Evolutionary conservation across 225 moss, liverwort and hornwort species (phyloP).

Genomic region (Pseudoscleropodium purum): DNA sequence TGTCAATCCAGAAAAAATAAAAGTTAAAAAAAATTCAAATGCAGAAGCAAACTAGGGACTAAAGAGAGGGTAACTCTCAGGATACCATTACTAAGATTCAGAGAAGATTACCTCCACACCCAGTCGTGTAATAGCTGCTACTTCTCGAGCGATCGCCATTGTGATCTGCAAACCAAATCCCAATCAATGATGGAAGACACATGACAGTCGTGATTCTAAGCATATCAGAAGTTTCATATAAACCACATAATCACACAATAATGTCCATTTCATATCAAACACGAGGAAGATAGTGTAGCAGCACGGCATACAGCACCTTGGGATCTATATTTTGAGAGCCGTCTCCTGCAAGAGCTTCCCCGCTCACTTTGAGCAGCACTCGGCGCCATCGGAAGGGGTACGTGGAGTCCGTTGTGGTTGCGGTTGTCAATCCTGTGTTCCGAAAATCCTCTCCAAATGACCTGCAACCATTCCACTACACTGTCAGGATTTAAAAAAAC

Average conservation of each 20-base stretch:
- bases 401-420: slow-evolving; percentile 2
- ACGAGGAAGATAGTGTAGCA: not conserved
- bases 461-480: slow-evolving; percentile 5
- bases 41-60: not conserved
- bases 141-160: slow-evolving; percentile 88
- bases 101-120: slow-evolving; percentile 62
- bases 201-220: not conserved
- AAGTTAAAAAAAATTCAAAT: not conserved
- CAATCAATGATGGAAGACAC: not conserved
- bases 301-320: slow-evolving; percentile 31
- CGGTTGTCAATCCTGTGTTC: slow-evolving; percentile 18
- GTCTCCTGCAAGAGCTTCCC: slow-evolving; percentile 85
- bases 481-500: not conserved
- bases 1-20: not conserved
- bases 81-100: not conserved
- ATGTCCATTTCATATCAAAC: not conserved
- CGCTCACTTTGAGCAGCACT: slow-evolving; percentile 87
- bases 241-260: not conserved
- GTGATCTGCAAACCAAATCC: slow-evolving; percentile 43
- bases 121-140: slow-evolving; percentile 75
- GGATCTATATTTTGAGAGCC: slow-evolving; percentile 85
- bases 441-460: slow-evolving; percentile 20
- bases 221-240: not conserved
- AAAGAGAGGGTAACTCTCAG: not conserved
- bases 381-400: slow-evolving; percentile 62